Evolutionary conservation across 352 stramenopile genomes (phyloP).

Genomic region (Globisporangium polare): DNA sequence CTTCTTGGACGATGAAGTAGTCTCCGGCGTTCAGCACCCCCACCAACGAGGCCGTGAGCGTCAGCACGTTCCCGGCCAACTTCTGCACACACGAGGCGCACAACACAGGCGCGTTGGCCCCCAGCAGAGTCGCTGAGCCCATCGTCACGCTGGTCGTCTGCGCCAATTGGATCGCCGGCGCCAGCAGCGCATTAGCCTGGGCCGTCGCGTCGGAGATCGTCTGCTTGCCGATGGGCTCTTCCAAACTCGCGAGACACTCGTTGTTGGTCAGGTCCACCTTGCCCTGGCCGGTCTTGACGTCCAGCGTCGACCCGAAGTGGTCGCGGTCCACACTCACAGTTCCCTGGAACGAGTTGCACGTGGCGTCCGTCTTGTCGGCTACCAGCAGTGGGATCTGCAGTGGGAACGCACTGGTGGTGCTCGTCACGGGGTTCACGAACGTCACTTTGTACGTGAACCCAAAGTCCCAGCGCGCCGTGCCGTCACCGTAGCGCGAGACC

Average conservation of each 20-base stretch:
- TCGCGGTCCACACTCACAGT: conserved; percentile 25
- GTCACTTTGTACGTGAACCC: conserved; percentile 59
- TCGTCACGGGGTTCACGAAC: conserved; percentile 46
- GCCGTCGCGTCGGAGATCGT: conserved; percentile 36
- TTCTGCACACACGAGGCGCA: conserved; percentile 64
- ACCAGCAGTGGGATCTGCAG: conserved; percentile 15
- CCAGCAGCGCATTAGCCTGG: conserved; percentile 23
- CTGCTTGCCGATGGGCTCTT: conserved; percentile 37
- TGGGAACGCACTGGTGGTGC: conserved; percentile 30
- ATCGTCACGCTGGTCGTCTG: conserved; percentile 21
- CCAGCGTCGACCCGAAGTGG: conserved; percentile 50
- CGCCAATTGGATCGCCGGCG: conserved; percentile 40
- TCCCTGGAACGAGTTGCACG: conserved; percentile 31
- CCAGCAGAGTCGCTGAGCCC: conserved; percentile 27
- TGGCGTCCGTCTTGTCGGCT: conserved; percentile 14
- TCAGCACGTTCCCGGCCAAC: conserved; percentile 32
- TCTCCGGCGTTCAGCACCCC: conserved; percentile 17
- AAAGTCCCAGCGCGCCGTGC: conserved; percentile 60
- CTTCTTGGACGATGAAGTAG: conserved; percentile 72
- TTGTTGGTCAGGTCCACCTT: conserved; percentile 48
- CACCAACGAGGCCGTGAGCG: conserved; percentile 32
- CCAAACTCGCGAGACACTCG: conserved; percentile 44
- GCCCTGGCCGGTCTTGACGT: conserved; percentile 42
- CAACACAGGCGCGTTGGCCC: conserved; percentile 28
- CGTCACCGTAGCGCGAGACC: conserved; percentile 44